phyloP scores from a whole-genome alignment of 2,329 filamentous ascomycete genomes.

The Emmonsia crescens region DNA sequence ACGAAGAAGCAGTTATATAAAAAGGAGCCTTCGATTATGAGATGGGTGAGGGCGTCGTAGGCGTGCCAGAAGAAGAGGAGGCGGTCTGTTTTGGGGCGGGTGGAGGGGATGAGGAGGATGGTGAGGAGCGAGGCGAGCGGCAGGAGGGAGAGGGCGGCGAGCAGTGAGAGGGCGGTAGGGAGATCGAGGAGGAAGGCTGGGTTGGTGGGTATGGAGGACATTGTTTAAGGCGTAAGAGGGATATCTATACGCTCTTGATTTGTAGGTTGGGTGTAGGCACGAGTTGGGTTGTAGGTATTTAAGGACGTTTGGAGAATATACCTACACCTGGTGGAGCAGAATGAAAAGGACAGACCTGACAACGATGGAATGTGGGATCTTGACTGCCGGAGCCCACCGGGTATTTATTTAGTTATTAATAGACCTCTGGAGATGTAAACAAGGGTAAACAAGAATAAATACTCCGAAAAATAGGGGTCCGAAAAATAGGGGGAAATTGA shows the following conservation, averaged over 20 bases:
- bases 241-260: too few species aligned
- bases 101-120: slow-evolving; percentile 40
- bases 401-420: too few species aligned
- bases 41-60: slow-evolving; percentile 85
- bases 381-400: too few species aligned
- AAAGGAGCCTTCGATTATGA: slow-evolving; percentile 81
- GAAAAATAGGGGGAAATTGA: too few species aligned
- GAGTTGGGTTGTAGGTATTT: too few species aligned
- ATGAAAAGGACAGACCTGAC: not conserved
- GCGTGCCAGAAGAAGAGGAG: slow-evolving; percentile 89
- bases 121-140: slow-evolving; percentile 42
- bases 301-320: not conserved
- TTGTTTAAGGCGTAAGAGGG: too few species aligned
- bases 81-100: slow-evolving; percentile 46
- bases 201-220: not conserved
- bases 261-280: too few species aligned
- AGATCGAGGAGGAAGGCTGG: slow-evolving; percentile 11
- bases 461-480: too few species aligned
- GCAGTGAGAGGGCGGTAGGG: slow-evolving; percentile 43
- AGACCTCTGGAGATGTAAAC: too few species aligned
- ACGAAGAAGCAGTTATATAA: slow-evolving; percentile 90
- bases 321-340: not conserved
- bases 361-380: not conserved
- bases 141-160: slow-evolving; percentile 44
- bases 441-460: too few species aligned